These are phyloP conservation scores for Tanacetum coccineum DNA, from an alignment of 129 eudicot genomes.

Conservation along the genomic window DNA sequence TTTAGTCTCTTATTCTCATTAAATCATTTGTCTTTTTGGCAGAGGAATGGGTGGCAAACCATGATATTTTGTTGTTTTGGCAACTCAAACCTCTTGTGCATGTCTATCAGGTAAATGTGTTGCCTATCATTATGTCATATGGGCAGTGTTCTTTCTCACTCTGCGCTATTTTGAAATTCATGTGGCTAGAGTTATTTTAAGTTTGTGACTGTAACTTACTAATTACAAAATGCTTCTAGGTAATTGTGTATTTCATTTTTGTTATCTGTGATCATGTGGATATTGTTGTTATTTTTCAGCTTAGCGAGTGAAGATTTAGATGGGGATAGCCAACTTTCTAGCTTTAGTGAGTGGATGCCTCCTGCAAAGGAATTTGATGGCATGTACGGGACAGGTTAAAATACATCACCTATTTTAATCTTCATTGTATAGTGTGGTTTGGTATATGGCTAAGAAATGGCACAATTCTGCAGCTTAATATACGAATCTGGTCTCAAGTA, in stretches of 20 bases:
- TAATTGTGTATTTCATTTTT: not conserved
- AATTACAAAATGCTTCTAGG: not conserved
- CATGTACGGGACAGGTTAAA: constrained; percentile 97
- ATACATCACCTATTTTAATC: not conserved
- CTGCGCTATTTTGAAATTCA: not conserved
- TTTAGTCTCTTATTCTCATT: too few species aligned
- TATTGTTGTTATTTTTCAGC: constrained; percentile 42
- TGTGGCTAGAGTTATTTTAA: too few species aligned
- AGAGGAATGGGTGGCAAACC: too few species aligned
- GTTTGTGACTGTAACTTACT: constrained; percentile 9
- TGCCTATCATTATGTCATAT: constrained; percentile 12
- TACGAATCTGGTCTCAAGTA: too few species aligned
- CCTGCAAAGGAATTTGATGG: constrained; percentile 99
- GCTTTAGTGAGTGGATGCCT: too few species aligned
- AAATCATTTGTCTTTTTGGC: too few species aligned
- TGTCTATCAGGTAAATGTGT: constrained; percentile 80
- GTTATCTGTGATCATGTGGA: constrained; percentile 10
- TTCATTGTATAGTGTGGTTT: not conserved
- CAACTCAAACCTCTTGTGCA: constrained; percentile 93
- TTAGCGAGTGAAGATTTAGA: constrained; percentile 91
- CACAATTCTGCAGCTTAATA: too few species aligned
- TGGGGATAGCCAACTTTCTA: constrained; percentile 80
- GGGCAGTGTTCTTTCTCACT: not conserved
- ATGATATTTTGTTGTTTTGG: constrained; percentile 95
- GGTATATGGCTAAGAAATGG: constrained; percentile 17